Conservation (phyloP, 2,329 filamentous ascomycete genomes). For the Graphilbum fragrans region DNA sequence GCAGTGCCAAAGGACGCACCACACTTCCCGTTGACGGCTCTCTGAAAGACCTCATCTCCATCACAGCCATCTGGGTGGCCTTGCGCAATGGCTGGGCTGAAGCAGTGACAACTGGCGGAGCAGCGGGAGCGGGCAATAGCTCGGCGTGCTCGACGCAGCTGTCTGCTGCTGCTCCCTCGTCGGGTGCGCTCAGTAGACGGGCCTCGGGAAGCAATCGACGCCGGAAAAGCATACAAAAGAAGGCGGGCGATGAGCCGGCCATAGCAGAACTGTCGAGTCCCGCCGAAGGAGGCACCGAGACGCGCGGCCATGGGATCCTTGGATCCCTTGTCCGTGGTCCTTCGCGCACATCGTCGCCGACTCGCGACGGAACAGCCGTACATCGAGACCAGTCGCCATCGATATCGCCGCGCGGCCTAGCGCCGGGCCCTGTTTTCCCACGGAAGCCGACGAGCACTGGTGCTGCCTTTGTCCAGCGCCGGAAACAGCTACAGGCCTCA, state of each 20-base stretch:
- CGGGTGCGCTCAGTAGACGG: too few species aligned
- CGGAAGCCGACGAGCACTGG: conserved; percentile 33
- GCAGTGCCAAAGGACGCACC: conserved; percentile 15
- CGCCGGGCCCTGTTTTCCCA: conserved; percentile 14
- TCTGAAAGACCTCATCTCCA: conserved; percentile 34
- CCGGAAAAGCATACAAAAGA: too few species aligned
- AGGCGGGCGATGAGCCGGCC: too few species aligned
- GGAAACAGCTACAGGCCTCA: conserved; percentile 14
- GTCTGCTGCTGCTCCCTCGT: too few species aligned
- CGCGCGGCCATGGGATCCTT: conserved; percentile 6
- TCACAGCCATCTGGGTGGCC: conserved; percentile 39
- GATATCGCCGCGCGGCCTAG: not conserved
- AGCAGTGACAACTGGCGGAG: conserved; percentile 19
- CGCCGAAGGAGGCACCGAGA: not conserved
- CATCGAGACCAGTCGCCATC: conserved; percentile 6
- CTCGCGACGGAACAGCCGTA: not conserved
- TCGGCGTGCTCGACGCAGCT: too few species aligned
- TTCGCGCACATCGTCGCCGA: not conserved
- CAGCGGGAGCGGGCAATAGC: not conserved
- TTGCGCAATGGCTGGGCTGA: conserved; percentile 27
- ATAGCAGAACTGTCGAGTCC: too few species aligned
- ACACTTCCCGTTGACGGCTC: conserved; percentile 27
- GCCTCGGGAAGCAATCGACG: too few species aligned
- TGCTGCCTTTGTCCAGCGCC: conserved; percentile 31
- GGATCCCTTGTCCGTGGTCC: not conserved